Percentiles rank a stretch among this genome's conserved stretches.
phyloP scores from a whole-genome alignment of 2,329 filamentous ascomycete genomes.

The Raffaelea deltoideospora region DNA sequence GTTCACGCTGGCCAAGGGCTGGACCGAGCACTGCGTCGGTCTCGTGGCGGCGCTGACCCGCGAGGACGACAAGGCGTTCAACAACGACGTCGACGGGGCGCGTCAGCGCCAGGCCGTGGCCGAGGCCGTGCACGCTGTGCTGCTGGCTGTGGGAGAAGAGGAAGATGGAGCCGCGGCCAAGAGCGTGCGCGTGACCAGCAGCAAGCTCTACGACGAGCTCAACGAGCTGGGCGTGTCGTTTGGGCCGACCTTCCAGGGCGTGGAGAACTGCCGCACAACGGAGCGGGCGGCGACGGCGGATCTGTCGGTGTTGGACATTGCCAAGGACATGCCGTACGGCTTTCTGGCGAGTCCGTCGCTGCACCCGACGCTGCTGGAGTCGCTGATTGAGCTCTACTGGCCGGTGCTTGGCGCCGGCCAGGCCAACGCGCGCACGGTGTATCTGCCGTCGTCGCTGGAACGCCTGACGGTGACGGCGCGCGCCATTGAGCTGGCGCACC shows the following conservation, averaged over 20 bases:
- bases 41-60: constrained; percentile 25
- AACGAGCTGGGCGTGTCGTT: constrained; percentile 31
- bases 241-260: constrained; percentile 34
- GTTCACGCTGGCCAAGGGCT: constrained; percentile 32
- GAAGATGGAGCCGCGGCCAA: too few relatives aligned
- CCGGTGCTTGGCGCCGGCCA: constrained; percentile 18
- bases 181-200: constrained; percentile 14
- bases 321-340: constrained; percentile 23
- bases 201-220: constrained; percentile 30
- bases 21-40: constrained; percentile 44
- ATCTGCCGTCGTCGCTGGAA: constrained; percentile 26
- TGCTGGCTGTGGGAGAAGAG: constrained; percentile 9
- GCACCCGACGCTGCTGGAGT: constrained; percentile 24
- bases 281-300: constrained; percentile 17
- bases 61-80: constrained; percentile 1
- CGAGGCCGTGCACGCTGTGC: constrained; percentile 14
- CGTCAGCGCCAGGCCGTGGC: constrained; percentile 15
- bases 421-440: constrained; percentile 18
- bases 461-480: constrained; percentile 20
- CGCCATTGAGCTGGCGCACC: constrained; percentile 12
- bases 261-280: constrained; percentile 27
- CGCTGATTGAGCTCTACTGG: constrained; percentile 26
- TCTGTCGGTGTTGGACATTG: constrained; percentile 20
- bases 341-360: constrained; percentile 17
- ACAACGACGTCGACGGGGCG: constrained; percentile 25